Conservation (phyloP, 2,329 filamentous ascomycete species). For the Pseudogymnoascus sp. region DNA sequence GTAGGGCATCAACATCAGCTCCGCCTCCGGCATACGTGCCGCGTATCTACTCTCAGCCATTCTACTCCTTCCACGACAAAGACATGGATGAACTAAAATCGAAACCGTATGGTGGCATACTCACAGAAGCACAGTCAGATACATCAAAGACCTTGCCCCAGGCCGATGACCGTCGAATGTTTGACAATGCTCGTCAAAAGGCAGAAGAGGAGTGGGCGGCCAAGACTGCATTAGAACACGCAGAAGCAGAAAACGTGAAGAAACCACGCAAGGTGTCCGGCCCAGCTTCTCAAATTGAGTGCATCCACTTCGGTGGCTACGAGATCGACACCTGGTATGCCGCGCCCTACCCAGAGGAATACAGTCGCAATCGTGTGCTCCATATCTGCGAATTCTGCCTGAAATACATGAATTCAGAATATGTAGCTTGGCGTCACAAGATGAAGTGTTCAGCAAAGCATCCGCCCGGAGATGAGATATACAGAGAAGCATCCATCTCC, state of each 20-base stretch:
- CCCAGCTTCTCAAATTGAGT: slow-evolving; percentile 93
- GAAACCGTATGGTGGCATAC: slow-evolving; percentile 91
- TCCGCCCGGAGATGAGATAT: slow-evolving; percentile 95
- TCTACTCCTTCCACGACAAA: slow-evolving; percentile 82
- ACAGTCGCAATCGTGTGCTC: slow-evolving; percentile 90
- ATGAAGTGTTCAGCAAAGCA: slow-evolving; percentile 94
- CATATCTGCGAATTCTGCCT: slow-evolving; percentile 99
- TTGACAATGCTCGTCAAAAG: slow-evolving; percentile 81
- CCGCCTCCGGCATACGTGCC: slow-evolving; percentile 27
- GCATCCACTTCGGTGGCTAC: slow-evolving; percentile 94
- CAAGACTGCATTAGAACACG: slow-evolving; percentile 58
- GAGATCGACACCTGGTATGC: slow-evolving; percentile 99
- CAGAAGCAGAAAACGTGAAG: slow-evolving; percentile 53
- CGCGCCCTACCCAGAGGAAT: slow-evolving; percentile 95
- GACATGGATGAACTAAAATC: slow-evolving; percentile 83
- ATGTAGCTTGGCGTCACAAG: slow-evolving; percentile 96
- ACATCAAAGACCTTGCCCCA: slow-evolving; percentile 81
- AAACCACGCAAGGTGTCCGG: slow-evolving; percentile 70
- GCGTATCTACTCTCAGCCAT: slow-evolving; percentile 60
- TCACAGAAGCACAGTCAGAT: slow-evolving; percentile 82
- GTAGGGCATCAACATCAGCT: slow-evolving; percentile 27
- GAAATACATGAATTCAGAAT: slow-evolving; percentile 99
- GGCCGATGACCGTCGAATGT: slow-evolving; percentile 71
- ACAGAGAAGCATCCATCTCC: slow-evolving; percentile 80
- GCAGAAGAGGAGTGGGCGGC: slow-evolving; percentile 88